Evolutionary conservation across 2,329 filamentous ascomycete genomes (phyloP).

Genomic region (Trichoderma lentiforme): DNA sequence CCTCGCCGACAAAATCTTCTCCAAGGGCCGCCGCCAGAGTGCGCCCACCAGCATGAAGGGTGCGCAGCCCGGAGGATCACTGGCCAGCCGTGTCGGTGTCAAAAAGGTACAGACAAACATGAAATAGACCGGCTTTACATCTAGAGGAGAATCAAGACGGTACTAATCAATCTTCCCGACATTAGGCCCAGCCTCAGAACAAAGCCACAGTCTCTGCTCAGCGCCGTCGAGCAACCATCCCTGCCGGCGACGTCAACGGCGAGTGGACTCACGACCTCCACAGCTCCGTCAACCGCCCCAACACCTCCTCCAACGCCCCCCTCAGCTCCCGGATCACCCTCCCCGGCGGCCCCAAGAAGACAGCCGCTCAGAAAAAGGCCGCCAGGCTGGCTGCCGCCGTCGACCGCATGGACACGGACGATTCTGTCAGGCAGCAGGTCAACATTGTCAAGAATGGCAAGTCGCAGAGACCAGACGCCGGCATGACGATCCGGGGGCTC

Average conservation of each 20-base stretch:
- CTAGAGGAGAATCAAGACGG: no score
- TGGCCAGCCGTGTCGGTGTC: constrained; percentile 70
- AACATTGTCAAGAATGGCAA: constrained; percentile 28
- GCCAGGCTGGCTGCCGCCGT: constrained; percentile 45
- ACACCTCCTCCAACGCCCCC: constrained; percentile 31
- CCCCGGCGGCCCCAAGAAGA: constrained; percentile 29
- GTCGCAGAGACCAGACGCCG: constrained; percentile 31
- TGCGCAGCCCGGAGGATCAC: constrained; percentile 47
- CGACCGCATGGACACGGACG: constrained; percentile 37
- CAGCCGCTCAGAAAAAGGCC: constrained; percentile 23
- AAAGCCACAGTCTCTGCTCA: constrained; percentile 21
- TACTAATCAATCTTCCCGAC: not conserved
- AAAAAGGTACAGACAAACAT: constrained; percentile 55
- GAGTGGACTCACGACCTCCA: constrained; percentile 73
- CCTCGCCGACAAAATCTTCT: constrained; percentile 71
- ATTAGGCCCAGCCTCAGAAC: constrained; percentile 27
- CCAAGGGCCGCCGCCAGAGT: constrained; percentile 56
- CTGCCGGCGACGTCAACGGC: constrained; percentile 57
- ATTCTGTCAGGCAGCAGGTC: constrained; percentile 34
- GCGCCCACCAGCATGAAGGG: constrained; percentile 48
- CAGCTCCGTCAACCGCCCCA: constrained; percentile 38
- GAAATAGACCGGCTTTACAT: not conserved
- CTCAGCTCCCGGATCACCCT: constrained; percentile 47
- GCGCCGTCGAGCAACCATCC: constrained; percentile 33
- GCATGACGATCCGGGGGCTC: constrained; percentile 70